Conservation (phyloP, 2,329 filamentous ascomycete genomes). For the Trichophyton verrucosum region DNA sequence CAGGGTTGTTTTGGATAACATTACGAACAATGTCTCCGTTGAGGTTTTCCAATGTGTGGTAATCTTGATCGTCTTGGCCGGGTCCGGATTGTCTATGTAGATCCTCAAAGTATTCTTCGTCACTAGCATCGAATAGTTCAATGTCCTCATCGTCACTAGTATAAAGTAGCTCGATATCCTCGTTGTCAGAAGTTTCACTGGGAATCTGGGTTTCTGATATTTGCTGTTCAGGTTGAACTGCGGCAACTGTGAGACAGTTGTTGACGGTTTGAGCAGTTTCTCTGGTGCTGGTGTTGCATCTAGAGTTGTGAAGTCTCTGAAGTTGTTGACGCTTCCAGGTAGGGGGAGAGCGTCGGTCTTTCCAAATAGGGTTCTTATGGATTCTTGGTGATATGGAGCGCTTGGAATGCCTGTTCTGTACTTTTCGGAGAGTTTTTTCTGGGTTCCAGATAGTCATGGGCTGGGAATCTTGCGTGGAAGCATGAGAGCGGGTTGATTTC, state of each 20-base stretch:
- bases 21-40: background rate
- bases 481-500: too few species aligned
- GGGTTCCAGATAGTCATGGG: background rate
- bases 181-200: background rate
- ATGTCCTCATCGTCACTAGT: background rate
- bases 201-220: background rate
- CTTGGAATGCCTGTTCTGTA: background rate
- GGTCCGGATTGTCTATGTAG: too few species aligned
- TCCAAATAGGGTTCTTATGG: background rate
- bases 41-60: background rate
- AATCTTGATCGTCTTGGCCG: too few species aligned
- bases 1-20: background rate
- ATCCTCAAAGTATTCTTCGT: background rate
- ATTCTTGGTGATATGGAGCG: background rate
- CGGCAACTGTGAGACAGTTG: background rate
- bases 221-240: background rate
- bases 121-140: background rate
- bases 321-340: background rate
- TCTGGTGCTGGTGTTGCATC: background rate
- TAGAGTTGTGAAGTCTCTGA: background rate
- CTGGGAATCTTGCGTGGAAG: background rate
- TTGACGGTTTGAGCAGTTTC: background rate
- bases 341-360: background rate
- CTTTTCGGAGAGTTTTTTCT: background rate
- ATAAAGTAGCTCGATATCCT: background rate